Conservation (phyloP, 164 flowering plant species). For the Macadamia integrifolia region DNA sequence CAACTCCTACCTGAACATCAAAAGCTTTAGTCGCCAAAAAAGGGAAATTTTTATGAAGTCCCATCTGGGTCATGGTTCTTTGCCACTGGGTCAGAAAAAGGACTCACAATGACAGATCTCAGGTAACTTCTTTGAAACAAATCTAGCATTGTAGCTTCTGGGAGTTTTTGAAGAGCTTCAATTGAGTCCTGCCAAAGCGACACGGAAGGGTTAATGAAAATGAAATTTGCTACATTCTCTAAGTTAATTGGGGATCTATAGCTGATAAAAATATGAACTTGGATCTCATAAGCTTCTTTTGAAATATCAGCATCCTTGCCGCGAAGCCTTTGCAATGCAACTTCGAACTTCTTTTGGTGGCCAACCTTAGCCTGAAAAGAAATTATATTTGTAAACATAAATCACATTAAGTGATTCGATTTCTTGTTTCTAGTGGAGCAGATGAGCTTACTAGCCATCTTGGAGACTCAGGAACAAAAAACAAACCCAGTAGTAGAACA, state of each 20-base stretch:
- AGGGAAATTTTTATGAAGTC: too few relatives aligned
- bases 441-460: conserved; percentile 75
- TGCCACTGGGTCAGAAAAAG: too few relatives aligned
- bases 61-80: too few relatives aligned
- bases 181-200: conserved; percentile 34
- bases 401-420: too few relatives aligned
- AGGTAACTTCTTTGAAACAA: conserved; percentile 50
- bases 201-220: too few relatives aligned
- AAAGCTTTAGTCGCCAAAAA: neutral
- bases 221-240: too few relatives aligned
- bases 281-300: conserved; percentile 67
- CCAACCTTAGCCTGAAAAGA: conserved; percentile 68
- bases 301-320: conserved; percentile 66
- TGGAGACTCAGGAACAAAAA: conserved; percentile 79
- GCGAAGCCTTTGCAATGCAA: conserved; percentile 49
- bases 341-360: conserved; percentile 43
- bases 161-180: conserved; percentile 35
- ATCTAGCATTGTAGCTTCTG: conserved; percentile 43
- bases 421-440: too few relatives aligned
- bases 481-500: conserved; percentile 52
- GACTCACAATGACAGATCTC: conserved; percentile 55
- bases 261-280: conserved; percentile 21
- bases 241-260: too few relatives aligned
- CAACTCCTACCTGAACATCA: too few relatives aligned
- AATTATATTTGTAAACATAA: too few relatives aligned